Evolutionary conservation across 2,329 filamentous ascomycete genomes (phyloP).

Genomic region (Hypoxylon sp.): DNA sequence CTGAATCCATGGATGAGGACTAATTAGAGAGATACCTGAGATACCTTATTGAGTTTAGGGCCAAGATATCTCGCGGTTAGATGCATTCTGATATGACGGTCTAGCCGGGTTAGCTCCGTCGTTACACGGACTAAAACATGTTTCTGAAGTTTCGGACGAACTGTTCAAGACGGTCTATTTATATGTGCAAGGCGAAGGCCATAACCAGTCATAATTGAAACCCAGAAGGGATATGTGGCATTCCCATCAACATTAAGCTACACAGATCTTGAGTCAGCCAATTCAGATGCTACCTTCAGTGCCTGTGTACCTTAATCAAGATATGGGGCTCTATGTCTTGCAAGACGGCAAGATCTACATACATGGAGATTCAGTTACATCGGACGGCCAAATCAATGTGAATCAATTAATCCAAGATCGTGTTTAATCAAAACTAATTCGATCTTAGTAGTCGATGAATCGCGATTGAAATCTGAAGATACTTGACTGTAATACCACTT

Average conservation of each 20-base stretch:
- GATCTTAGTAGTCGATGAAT: background rate
- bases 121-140: conserved; percentile 30
- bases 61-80: conserved; percentile 36
- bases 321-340: conserved; percentile 13
- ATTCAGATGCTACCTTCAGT: conserved; percentile 19
- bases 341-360: conserved; percentile 27
- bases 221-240: conserved; percentile 29
- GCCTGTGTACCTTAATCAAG: conserved; percentile 16
- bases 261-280: conserved; percentile 17
- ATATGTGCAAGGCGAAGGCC: conserved; percentile 25
- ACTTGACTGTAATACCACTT: background rate
- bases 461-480: background rate
- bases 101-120: conserved; percentile 8
- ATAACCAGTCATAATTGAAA: conserved; percentile 27
- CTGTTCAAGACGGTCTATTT: conserved; percentile 20
- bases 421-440: conserved; percentile 1
- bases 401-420: conserved; percentile 26
- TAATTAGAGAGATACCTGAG: conserved; percentile 58
- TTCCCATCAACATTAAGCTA: conserved; percentile 17
- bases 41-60: conserved; percentile 24
- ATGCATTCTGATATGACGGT: conserved; percentile 37
- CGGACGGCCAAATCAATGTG: conserved; percentile 8
- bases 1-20: conserved; percentile 72
- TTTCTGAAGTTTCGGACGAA: conserved; percentile 37
- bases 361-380: conserved; percentile 20